Conservation (phyloP, 441 rosid genomes). For the Pelargonium exstipulatum region DNA sequence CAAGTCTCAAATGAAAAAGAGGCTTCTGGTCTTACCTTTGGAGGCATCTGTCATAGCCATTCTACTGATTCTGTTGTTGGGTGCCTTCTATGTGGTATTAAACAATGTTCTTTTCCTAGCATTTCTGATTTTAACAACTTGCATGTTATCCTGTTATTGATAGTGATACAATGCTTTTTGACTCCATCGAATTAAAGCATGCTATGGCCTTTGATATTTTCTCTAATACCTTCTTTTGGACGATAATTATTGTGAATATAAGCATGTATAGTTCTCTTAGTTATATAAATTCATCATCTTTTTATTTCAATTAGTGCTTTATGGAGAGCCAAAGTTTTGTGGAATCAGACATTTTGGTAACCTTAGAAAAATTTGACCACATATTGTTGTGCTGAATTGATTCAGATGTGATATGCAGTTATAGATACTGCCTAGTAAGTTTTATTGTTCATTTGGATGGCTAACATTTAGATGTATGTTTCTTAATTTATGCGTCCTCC, state of each 20-base stretch:
- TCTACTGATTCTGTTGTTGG: slow-evolving; percentile 77
- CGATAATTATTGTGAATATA: not conserved
- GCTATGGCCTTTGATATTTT: no score
- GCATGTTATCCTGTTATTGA: slow-evolving; percentile 11
- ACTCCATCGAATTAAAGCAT: slow-evolving; percentile 2
- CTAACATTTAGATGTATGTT: not conserved
- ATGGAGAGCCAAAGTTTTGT: not conserved
- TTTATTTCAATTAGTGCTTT: not conserved
- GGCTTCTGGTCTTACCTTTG: slow-evolving; percentile 79
- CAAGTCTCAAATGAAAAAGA: slow-evolving; percentile 48
- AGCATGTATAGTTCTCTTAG: not conserved
- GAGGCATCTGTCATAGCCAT: slow-evolving; percentile 73
- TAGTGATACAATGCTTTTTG: not conserved
- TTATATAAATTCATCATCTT: not conserved
- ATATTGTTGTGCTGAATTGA: not conserved
- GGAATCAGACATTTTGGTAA: not conserved
- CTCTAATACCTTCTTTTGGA: not conserved
- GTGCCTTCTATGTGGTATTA: slow-evolving; percentile 96
- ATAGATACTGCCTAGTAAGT: not conserved
- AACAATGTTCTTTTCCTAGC: slow-evolving; percentile 10
- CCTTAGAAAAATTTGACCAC: not conserved
- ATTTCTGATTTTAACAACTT: slow-evolving; percentile 9
- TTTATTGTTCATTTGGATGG: not conserved
- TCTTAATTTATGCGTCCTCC: not conserved
- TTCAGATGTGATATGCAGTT: slow-evolving; percentile 5